Conservation (phyloP, 2,329 filamentous ascomycete species). For the Mycocentrospora acerina region DNA sequence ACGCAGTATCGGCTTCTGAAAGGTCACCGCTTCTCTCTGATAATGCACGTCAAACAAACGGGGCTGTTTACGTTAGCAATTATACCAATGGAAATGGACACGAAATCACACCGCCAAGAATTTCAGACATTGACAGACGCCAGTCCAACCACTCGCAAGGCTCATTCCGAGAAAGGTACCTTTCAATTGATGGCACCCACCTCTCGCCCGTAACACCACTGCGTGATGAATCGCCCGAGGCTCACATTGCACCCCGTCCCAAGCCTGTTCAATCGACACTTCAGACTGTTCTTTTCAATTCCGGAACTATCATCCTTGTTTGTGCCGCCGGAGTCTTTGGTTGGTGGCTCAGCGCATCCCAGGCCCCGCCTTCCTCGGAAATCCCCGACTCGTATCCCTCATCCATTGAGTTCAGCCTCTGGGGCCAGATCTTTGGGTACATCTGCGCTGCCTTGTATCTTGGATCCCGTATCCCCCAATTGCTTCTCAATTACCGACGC, state of each 20-base stretch:
- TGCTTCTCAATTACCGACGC: slow-evolving; percentile 87
- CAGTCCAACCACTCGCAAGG: slow-evolving; percentile 33
- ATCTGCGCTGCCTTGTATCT: slow-evolving; percentile 88
- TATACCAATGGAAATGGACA: slow-evolving; percentile 21
- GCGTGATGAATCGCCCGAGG: slow-evolving; percentile 43
- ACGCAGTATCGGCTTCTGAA: slow-evolving; percentile 38
- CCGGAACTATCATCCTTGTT: slow-evolving; percentile 74
- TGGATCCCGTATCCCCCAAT: slow-evolving; percentile 83
- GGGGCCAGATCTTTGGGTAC: slow-evolving; percentile 91
- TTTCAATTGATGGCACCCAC: slow-evolving; percentile 65
- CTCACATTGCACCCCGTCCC: slow-evolving; percentile 45
- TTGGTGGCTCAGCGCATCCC: slow-evolving; percentile 69
- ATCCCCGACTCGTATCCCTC: slow-evolving; percentile 50
- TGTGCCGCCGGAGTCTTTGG: slow-evolving; percentile 79
- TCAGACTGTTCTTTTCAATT: slow-evolving; percentile 71
- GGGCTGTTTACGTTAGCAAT: slow-evolving; percentile 18
- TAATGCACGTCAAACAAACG: slow-evolving; percentile 24
- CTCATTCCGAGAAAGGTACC: slow-evolving; percentile 49
- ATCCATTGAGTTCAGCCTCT: slow-evolving; percentile 61
- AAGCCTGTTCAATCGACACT: slow-evolving; percentile 45
- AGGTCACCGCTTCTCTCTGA: slow-evolving; percentile 38
- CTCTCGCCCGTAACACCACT: slow-evolving; percentile 83
- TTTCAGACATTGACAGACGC: slow-evolving; percentile 41
- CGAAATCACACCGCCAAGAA: slow-evolving; percentile 24
- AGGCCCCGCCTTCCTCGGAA: slow-evolving; percentile 26